A percentile compares a stretch with the other conserved stretches of the same genome.
Conservation (phyloP, 495 filamentous ascomycete genomes). For the Xylaria bambusicola region DNA sequence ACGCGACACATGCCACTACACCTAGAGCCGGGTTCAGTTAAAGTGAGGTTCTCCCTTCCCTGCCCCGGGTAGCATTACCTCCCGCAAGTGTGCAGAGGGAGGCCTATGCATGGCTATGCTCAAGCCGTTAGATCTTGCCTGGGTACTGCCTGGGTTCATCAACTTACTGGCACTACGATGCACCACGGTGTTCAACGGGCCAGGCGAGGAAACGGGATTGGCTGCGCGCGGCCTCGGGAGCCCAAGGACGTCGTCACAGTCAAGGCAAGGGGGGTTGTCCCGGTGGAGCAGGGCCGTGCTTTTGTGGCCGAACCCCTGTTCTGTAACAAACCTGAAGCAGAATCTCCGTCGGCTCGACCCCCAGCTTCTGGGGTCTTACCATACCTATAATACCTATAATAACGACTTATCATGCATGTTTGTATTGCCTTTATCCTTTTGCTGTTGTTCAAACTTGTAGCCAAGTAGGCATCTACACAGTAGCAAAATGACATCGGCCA, state of each 20-base stretch:
- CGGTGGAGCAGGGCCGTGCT: constrained; percentile 13
- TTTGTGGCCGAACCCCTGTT: constrained; percentile 41
- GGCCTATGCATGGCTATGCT: constrained; percentile 2
- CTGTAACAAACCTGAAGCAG: constrained; percentile 54
- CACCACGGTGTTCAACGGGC: no score
- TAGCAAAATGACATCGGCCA: constrained; percentile 8
- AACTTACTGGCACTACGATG: background rate
- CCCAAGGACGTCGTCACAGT: constrained; percentile 3
- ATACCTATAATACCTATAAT: constrained; percentile 12
- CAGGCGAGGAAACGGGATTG: constrained; percentile 35
- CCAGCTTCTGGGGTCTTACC: background rate
- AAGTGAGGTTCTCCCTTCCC: background rate
- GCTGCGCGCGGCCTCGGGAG: constrained; percentile 19
- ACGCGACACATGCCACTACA: background rate
- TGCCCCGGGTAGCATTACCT: background rate
- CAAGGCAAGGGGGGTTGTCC: background rate
- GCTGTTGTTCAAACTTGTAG: no score
- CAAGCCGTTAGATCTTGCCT: background rate
- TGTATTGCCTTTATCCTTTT: no score
- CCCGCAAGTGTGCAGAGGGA: background rate
- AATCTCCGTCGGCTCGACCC: constrained; percentile 22
- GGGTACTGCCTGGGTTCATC: background rate
- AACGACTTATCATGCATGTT: no score
- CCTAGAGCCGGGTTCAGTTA: no score
- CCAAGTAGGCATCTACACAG: no score